Evolutionary conservation across 1,284 basidiomycete species (phyloP), one percentile per base, ranked within the genome.

Genomic region (Microbotryum lychnidis-dioicae): DNA sequence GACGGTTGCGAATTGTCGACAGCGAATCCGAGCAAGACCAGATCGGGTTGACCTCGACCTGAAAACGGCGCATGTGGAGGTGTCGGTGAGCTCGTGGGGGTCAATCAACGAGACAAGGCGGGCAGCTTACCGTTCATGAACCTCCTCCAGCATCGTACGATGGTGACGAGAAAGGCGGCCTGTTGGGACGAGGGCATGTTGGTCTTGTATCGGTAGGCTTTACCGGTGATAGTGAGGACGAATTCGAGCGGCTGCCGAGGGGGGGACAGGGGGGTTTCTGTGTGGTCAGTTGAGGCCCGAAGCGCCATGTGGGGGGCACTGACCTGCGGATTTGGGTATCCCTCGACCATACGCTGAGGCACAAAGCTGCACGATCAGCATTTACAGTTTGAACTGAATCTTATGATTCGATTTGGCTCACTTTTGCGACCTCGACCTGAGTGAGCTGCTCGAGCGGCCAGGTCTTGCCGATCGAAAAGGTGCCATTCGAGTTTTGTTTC

Each of bases 391-490:
- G 25, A 25, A 25, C 4, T 23, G 23, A 23, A 23, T 23, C 23
- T 23, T 2, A 1, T 2, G 2, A 23, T 23, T 23, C 23, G 23
- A 23, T 23, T 23, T 23, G 25, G 25, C 25, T 25, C 25, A 91
- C 91, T 70, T 80, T 81, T 44, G 84, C 69, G 50, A 93, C 85
- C 67, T 92, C 86, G 52, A 98, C 75, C 42, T 79, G 84, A 58
- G 87, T 81, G 67, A 98, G 80, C 73, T 94, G 91, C 53, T 83
- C 77, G 49, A 97, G 76, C 66, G 81, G 83, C 96, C 96, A 99
- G 10, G 93, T 92, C 79, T 99, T 99, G 25, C 96, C 96, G 58
- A 97, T 90, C 23, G 92, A 97, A 77, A 96, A 98, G 0, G 89
- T 85, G 46, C 89, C 88, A 73, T 97, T 98, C 46, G 87, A 85